Conservation (phyloP, 2,329 filamentous ascomycete genomes). For the Stagonosporopsis cucurbitacearum region DNA sequence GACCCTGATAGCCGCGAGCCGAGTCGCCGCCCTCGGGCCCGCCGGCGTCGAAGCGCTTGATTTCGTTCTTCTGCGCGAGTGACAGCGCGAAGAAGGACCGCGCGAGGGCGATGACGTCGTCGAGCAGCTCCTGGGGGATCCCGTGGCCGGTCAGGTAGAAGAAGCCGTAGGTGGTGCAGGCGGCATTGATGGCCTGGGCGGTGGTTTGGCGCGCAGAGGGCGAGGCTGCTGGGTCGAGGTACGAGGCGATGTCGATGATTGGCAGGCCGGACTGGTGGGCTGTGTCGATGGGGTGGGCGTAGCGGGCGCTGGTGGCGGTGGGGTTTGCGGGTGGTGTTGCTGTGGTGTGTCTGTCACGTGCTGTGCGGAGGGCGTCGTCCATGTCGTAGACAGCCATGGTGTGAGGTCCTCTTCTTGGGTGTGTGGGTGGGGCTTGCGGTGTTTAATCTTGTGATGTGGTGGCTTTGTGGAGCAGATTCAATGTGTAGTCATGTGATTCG, state of each 20-base stretch:
- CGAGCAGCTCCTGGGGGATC: slow-evolving; percentile 38
- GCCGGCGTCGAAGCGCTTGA: slow-evolving; percentile 45
- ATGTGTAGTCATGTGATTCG: too few species aligned
- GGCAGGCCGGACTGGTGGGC: slow-evolving; percentile 41
- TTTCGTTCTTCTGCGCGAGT: slow-evolving; percentile 39
- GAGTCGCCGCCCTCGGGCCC: slow-evolving; percentile 45
- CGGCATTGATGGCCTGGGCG: slow-evolving; percentile 42
- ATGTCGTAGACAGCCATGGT: slow-evolving; percentile 25
- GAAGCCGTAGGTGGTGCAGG: slow-evolving; percentile 51
- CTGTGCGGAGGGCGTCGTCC: slow-evolving; percentile 17
- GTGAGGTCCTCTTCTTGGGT: neutral
- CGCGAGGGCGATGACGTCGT: slow-evolving; percentile 40
- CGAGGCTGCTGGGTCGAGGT: slow-evolving; percentile 32
- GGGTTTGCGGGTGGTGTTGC: neutral
- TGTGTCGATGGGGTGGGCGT: slow-evolving; percentile 21
- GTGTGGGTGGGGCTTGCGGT: too few species aligned
- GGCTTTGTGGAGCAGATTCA: too few species aligned
- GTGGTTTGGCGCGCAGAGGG: slow-evolving; percentile 26
- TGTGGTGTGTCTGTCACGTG: slow-evolving; percentile 8
- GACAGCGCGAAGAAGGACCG: slow-evolving; percentile 45
- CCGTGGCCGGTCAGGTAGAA: slow-evolving; percentile 54
- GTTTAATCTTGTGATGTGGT: too few species aligned
- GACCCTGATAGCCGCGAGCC: slow-evolving; percentile 47
- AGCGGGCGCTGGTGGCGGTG: slow-evolving; percentile 11
- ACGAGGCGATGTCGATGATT: slow-evolving; percentile 52